Base-by-base conservation (phyloP, 257 asterid species). In the Coffea eugenioides region DNA sequence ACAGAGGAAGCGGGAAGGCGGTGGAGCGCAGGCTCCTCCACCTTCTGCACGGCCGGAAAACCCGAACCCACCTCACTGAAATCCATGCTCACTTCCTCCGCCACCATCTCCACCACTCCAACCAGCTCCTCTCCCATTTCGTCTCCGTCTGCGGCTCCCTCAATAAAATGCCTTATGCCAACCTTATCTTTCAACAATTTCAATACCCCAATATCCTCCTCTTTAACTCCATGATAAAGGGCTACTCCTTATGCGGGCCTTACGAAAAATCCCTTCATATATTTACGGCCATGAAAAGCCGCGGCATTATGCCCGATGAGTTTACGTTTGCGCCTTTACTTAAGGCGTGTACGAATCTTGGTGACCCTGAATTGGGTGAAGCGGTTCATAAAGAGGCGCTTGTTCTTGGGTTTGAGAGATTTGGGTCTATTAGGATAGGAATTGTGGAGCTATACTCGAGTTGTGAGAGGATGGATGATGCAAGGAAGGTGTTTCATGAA, bases 21-120 rank as follows among this genome's bases (percentile, higher is more conserved):
- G 90, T 81, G 65, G 90, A 87, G 69, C 84, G 88, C 83, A 76
- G 80, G 83, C 83, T 87, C 69, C 86, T 87, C 85, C 85, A 82
- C 74, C 88, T 87, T 34, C 87, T 87, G 77, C 90, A 87, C n/a
- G 88, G 83, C 77, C 87, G 80, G 21, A 75, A 87, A 71, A 81
- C 90, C 49, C 85, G 86, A 73, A 81, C 36, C 75, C 87, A 52
- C 54, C 84, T 85, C n/a, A 56, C 84, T 46, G 86, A 85, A 74
- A 87, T 87, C 23, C 88, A 87, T 76, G 90, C 78, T 13, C 88
- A 85, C 57, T 77, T 85, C 71, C 84, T 85, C 65, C 88, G 90
- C 59, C 87, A 87, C 83, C 83, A 83, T 10, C 88, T 87, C 79
- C 82, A 81, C 78, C 83, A 87, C 27, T 87, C 90, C 79, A 87